Conservation (phyloP, 2,329 filamentous ascomycete species). For the Aspergillus versicolor region DNA sequence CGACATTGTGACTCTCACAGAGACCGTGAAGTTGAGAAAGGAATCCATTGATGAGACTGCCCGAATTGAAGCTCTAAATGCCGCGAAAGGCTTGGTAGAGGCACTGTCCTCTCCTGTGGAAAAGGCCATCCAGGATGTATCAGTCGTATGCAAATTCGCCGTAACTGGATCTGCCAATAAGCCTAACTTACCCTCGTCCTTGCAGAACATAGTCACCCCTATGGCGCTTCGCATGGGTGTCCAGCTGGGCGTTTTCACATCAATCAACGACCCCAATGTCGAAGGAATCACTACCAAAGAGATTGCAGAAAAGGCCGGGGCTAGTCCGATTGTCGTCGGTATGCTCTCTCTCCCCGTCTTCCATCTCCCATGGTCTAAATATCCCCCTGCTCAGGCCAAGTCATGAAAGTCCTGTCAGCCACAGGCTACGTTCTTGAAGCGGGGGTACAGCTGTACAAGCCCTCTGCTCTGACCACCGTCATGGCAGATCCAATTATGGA, state of each 20-base stretch:
- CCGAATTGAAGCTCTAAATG: no score
- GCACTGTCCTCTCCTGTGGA: no score
- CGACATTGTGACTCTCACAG: no score
- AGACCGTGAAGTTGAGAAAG: no score
- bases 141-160: no score
- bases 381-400: constrained; percentile 5
- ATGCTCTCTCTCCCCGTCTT: not conserved
- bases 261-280: not conserved
- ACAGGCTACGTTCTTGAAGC: constrained; percentile 17
- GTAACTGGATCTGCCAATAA: no score
- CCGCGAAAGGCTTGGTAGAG: no score
- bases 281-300: constrained; percentile 5
- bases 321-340: constrained; percentile 16
- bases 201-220: not conserved
- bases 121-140: no score
- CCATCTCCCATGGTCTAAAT: not conserved
- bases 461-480: constrained; percentile 18
- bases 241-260: constrained; percentile 13
- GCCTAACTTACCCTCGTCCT: no score
- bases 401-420: constrained; percentile 18
- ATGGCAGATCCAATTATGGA: constrained; percentile 15
- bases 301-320: constrained; percentile 14
- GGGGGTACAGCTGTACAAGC: constrained; percentile 20
- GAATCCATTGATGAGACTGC: no score
- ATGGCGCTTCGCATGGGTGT: constrained; percentile 18